phyloP scores from a whole-genome alignment of 2,329 filamentous ascomycete species.

The Colletotrichum truncatum region DNA sequence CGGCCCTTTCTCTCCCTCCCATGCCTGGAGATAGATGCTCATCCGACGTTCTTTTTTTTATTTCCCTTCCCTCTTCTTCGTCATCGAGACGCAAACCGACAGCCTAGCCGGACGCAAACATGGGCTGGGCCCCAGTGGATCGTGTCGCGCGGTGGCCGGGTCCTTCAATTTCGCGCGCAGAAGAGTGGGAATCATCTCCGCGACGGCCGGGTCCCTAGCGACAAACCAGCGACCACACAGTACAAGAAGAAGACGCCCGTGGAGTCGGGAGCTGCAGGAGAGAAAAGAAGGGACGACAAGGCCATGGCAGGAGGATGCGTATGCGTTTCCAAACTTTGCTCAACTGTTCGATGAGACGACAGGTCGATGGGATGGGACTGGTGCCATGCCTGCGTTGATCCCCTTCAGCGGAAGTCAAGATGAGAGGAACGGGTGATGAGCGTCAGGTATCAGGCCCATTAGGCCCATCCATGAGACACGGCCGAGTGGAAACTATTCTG shows the following conservation, averaged over 20 bases:
- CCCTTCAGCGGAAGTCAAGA: slow-evolving; percentile 4
- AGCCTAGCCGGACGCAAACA: slow-evolving; percentile 6
- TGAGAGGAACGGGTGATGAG: slow-evolving; percentile 30
- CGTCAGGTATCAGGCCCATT: slow-evolving; percentile 25
- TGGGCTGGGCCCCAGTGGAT: slow-evolving; percentile 1
- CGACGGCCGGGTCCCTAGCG: slow-evolving; percentile 1
- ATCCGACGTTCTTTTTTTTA: too few relatives aligned
- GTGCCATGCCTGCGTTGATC: slow-evolving; percentile 29
- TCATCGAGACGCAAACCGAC: slow-evolving; percentile 25
- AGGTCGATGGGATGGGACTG: not conserved
- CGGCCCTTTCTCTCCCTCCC: slow-evolving; percentile 11
- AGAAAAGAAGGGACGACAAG: slow-evolving; percentile 14
- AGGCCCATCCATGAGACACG: slow-evolving; percentile 21
- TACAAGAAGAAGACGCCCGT: not conserved
- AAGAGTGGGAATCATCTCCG: slow-evolving; percentile 20
- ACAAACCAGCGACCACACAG: not conserved
- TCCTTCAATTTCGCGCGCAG: slow-evolving; percentile 26
- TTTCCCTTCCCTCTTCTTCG: slow-evolving; percentile 6
- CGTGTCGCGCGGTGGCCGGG: slow-evolving; percentile 13
- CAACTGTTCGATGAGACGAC: not conserved
- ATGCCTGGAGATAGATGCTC: not conserved
- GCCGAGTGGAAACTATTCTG: not conserved
- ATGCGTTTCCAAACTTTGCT: slow-evolving; percentile 22
- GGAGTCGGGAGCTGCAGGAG: not conserved
- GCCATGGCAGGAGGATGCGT: not conserved